These are phyloP conservation scores for Leucocoprinus leucothites DNA, from an alignment of 768 basidiomycete species.

Conservation along the genomic window DNA sequence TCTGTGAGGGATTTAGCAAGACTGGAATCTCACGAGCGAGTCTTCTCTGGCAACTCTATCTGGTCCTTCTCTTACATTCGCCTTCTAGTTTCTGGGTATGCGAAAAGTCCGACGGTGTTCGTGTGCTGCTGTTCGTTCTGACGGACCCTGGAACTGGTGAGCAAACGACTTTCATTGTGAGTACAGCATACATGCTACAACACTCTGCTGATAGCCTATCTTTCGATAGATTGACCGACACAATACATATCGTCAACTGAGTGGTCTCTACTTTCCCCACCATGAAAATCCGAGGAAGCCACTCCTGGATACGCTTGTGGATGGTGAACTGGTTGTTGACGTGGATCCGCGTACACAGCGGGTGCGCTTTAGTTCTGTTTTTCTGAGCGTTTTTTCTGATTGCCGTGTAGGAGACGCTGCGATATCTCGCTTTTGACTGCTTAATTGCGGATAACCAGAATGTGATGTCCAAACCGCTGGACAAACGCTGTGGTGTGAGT, in stretches of 20 bases:
- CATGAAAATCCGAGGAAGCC: slow-evolving; percentile 67
- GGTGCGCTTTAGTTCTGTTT: slow-evolving; percentile 39
- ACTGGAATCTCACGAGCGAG: slow-evolving; percentile 83
- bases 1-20: slow-evolving; percentile 61
- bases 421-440: slow-evolving; percentile 91
- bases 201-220: not conserved
- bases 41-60: slow-evolving; percentile 12
- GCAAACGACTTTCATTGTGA: slow-evolving; percentile 74
- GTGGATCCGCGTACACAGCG: slow-evolving; percentile 70
- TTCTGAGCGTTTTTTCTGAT: slow-evolving; percentile 6
- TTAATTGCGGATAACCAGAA: slow-evolving; percentile 84
- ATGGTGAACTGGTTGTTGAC: slow-evolving; percentile 94
- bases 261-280: slow-evolving; percentile 87
- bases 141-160: slow-evolving; percentile 48
- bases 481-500: slow-evolving; percentile 88
- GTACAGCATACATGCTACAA: slow-evolving; percentile 22
- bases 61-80: not conserved
- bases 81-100: slow-evolving; percentile 91
- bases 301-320: slow-evolving; percentile 78
- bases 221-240: slow-evolving; percentile 85
- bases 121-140: slow-evolving; percentile 81
- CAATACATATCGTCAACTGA: slow-evolving; percentile 74
- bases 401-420: slow-evolving; percentile 62
- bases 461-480: slow-evolving; percentile 78
- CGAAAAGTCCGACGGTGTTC: slow-evolving; percentile 96